A percentile compares a stretch with the other conserved stretches of the same genome.
phyloP scores from a whole-genome alignment of 257 asterid genomes.

The Nicotiana tabacum region DNA sequence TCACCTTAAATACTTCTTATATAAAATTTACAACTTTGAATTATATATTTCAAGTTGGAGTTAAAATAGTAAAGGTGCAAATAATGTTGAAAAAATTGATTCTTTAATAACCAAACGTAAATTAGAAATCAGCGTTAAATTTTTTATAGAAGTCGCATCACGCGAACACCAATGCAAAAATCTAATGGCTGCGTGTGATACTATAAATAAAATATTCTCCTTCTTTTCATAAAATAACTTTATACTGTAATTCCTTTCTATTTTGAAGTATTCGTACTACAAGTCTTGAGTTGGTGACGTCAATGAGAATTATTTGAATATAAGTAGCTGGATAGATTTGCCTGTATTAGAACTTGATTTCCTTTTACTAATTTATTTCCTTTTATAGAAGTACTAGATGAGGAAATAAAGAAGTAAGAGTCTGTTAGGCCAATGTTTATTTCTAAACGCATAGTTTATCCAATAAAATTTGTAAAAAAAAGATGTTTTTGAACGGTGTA shows the following conservation, averaged over 20 bases:
- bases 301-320: not conserved
- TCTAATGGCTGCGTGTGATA: not conserved
- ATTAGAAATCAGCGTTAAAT: too few relatives aligned
- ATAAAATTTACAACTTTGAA: too few relatives aligned
- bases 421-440: too few relatives aligned
- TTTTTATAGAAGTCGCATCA: not conserved
- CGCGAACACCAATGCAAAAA: not conserved
- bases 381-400: not conserved
- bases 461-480: too few relatives aligned
- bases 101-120: too few relatives aligned
- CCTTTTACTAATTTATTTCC: not conserved
- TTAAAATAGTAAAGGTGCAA: too few relatives aligned
- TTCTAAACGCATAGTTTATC: too few relatives aligned
- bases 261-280: not conserved
- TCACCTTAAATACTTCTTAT: too few relatives aligned
- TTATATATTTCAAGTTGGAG: too few relatives aligned
- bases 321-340: not conserved
- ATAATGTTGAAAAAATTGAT: too few relatives aligned
- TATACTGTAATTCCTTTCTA: not conserved
- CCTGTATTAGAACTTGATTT: not conserved
- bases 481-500: too few relatives aligned
- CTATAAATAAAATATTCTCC: not conserved
- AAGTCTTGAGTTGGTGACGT: not conserved
- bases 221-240: not conserved
- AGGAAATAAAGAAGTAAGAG: not conserved